Conservation (phyloP, 352 stramenopile genomes). For the Globisporangium acanthophoron region DNA sequence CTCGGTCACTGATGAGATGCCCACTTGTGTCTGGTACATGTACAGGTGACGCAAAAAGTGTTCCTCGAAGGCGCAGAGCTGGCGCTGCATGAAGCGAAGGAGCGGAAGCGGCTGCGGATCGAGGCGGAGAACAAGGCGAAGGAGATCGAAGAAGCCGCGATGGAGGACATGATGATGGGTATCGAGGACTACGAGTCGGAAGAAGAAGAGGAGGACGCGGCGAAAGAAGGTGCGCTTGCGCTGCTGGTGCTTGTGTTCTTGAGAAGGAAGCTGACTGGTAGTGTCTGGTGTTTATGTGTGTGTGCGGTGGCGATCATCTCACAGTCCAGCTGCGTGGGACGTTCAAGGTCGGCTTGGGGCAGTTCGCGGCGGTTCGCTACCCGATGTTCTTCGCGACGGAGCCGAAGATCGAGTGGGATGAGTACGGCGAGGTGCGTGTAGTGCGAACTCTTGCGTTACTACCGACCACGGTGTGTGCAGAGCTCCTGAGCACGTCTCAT, state of each 20-base stretch:
- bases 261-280: neutral
- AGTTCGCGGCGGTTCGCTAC: constrained; percentile 80
- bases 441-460: neutral
- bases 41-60: constrained; percentile 50
- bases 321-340: constrained; percentile 78
- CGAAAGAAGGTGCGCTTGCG: constrained; percentile 43
- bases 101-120: constrained; percentile 71
- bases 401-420: constrained; percentile 85
- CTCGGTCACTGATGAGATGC: neutral
- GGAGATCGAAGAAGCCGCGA: constrained; percentile 84
- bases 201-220: constrained; percentile 64
- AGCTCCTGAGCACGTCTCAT: neutral
- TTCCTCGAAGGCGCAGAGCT: constrained; percentile 83
- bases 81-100: constrained; percentile 83
- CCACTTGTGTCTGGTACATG: neutral
- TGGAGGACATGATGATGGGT: constrained; percentile 91
- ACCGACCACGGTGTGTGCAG: neutral
- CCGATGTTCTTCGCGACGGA: constrained; percentile 88
- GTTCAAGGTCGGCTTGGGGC: constrained; percentile 81
- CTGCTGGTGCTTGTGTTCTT: neutral
- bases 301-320: neutral
- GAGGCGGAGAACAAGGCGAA: constrained; percentile 87
- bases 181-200: constrained; percentile 88
- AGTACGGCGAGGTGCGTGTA: constrained; percentile 71
- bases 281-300: neutral